Evolutionary conservation across 2,329 filamentous ascomycete genomes (phyloP).

Genomic region (Myotisia sp.): DNA sequence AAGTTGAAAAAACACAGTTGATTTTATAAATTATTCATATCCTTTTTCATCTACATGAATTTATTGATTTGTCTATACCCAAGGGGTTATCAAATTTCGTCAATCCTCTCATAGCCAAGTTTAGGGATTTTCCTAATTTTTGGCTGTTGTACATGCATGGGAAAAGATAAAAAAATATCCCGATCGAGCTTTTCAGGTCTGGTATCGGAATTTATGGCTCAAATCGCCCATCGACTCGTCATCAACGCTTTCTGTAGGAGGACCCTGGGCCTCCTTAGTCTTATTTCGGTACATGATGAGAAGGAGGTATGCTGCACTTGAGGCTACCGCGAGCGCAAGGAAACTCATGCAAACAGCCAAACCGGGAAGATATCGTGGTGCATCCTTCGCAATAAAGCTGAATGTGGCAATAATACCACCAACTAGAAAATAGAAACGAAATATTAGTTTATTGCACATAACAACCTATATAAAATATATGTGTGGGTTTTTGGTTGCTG

Average conservation of each 20-base stretch:
- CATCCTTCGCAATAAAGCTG: slow-evolving; percentile 51
- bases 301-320: slow-evolving; percentile 26
- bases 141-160: no score
- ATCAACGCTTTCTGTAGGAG: slow-evolving; percentile 12
- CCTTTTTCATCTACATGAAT: no score
- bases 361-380: slow-evolving; percentile 54
- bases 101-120: no score
- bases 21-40: no score
- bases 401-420: slow-evolving; percentile 67
- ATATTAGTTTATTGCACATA: not conserved
- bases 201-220: slow-evolving; percentile 29
- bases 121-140: no score
- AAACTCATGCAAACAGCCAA: slow-evolving; percentile 69
- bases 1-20: no score
- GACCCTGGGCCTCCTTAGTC: slow-evolving; percentile 21
- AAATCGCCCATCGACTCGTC: slow-evolving; percentile 27
- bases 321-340: slow-evolving; percentile 49
- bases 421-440: slow-evolving; percentile 26
- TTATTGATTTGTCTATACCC: no score
- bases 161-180: no score
- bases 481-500: no score
- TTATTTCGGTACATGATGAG: slow-evolving; percentile 28
- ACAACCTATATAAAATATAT: not conserved
- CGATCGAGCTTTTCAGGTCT: slow-evolving; percentile 9
- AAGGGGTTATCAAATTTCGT: no score